These are phyloP conservation scores for Diaporthe nobilis DNA, from an alignment of 2,329 filamentous ascomycete genomes.

Conservation along the genomic window DNA sequence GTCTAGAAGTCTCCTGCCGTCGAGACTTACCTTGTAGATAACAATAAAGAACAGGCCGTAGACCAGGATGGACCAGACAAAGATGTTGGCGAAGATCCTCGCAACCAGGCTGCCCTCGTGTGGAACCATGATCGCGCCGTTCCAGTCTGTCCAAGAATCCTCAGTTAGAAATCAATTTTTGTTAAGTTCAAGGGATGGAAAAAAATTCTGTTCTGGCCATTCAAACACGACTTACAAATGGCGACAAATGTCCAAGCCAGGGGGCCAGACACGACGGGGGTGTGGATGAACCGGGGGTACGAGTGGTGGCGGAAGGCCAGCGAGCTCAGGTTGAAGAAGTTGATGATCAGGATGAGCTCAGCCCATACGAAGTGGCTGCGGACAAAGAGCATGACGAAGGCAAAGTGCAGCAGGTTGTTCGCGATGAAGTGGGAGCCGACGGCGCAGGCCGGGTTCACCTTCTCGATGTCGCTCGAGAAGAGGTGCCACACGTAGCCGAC, in stretches of 20 bases:
- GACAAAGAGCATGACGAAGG: conserved; percentile 87
- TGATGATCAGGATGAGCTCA: conserved; percentile 81
- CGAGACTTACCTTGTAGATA: conserved; percentile 73
- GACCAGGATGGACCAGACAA: conserved; percentile 86
- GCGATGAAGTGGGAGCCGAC: conserved; percentile 88
- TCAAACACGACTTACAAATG: conserved; percentile 61
- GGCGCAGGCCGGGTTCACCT: conserved; percentile 78
- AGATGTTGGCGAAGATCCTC: conserved; percentile 87
- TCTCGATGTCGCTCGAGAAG: conserved; percentile 75
- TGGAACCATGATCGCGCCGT: conserved; percentile 85
- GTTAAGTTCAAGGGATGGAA: neutral
- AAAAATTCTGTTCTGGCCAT: neutral
- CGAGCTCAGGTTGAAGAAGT: conserved; percentile 84
- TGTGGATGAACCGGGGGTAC: conserved; percentile 81
- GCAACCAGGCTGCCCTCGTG: conserved; percentile 76
- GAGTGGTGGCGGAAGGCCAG: conserved; percentile 86
- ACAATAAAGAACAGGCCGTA: conserved; percentile 84
- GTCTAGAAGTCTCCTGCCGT: neutral
- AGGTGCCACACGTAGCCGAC: conserved; percentile 82
- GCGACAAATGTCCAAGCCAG: conserved; percentile 89
- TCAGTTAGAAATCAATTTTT: neutral
- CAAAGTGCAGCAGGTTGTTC: conserved; percentile 87
- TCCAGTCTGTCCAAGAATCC: conserved; percentile 70
- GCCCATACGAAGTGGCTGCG: conserved; percentile 81
- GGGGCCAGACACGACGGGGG: conserved; percentile 81